phyloP scores from a whole-genome alignment of 2,329 filamentous ascomycete genomes.

The Karstenula rhodostoma region DNA sequence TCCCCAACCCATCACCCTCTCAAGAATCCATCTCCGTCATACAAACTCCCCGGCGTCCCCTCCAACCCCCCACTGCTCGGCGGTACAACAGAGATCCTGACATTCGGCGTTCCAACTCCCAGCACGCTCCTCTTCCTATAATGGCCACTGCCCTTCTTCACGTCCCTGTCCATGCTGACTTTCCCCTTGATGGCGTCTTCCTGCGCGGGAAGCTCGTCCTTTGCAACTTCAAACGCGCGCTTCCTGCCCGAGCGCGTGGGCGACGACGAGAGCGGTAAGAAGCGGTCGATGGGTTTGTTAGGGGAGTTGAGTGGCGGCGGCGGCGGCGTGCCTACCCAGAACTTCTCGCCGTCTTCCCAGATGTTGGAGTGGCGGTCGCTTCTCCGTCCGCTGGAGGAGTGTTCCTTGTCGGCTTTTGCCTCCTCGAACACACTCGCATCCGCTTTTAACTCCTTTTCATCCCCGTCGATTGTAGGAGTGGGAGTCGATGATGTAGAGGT shows the following conservation, averaged over 20 bases:
- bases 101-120: slow-evolving; percentile 33
- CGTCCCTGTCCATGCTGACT: background rate
- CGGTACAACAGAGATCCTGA: slow-evolving; percentile 33
- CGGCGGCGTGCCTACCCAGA: slow-evolving; percentile 35
- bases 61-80: slow-evolving; percentile 22
- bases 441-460: background rate
- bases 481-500: background rate
- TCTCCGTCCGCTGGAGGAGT: background rate
- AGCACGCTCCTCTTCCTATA: slow-evolving; percentile 30
- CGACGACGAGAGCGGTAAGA: slow-evolving; percentile 24
- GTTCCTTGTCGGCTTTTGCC: background rate
- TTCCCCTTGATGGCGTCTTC: slow-evolving; percentile 9
- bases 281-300: slow-evolving; percentile 25
- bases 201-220: slow-evolving; percentile 21
- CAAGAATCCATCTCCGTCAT: slow-evolving; percentile 45
- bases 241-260: slow-evolving; percentile 21
- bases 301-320: slow-evolving; percentile 16
- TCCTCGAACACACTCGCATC: background rate
- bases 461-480: background rate
- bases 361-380: slow-evolving; percentile 32
- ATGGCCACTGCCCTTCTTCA: background rate
- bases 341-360: slow-evolving; percentile 45
- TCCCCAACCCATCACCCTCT: background rate
- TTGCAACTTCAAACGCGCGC: slow-evolving; percentile 33
- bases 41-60: slow-evolving; percentile 42